Evolutionary conservation across 495 filamentous ascomycete species (phyloP).

Genomic region (Hypomontagnella monticulosa): DNA sequence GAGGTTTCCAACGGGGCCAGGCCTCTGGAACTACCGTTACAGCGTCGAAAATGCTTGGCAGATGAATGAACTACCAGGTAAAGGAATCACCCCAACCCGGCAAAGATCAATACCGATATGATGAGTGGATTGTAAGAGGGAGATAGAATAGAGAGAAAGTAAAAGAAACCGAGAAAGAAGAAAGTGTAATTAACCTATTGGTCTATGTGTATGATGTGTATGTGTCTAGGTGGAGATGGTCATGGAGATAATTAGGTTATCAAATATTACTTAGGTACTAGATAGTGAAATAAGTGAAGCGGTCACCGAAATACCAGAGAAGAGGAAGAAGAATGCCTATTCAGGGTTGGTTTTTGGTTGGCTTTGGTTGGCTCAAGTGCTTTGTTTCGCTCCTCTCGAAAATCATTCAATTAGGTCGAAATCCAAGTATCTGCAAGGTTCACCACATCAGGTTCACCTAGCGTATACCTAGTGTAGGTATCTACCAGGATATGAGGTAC

Average conservation of each 20-base stretch:
- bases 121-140: no score
- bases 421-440: not conserved
- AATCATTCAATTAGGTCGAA: conserved; percentile 20
- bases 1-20: conserved; percentile 8
- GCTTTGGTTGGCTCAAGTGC: no score
- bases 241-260: no score
- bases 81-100: no score
- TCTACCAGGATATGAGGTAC: conserved; percentile 4
- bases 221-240: no score
- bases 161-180: not conserved
- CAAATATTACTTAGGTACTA: not conserved
- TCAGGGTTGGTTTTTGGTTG: conserved; percentile 33
- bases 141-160: not conserved
- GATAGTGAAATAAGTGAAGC: conserved; percentile 14
- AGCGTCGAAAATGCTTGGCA: conserved; percentile 1
- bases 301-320: conserved; percentile 36
- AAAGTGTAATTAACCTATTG: not conserved
- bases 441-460: no score
- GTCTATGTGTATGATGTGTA: no score
- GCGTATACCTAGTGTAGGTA: conserved; percentile 4
- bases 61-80: not conserved
- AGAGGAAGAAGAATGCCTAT: conserved; percentile 19
- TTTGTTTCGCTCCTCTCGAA: conserved; percentile 24
- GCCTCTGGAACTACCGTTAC: not conserved
- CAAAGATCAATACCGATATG: no score